Evolutionary conservation across 2,329 filamentous ascomycete species (phyloP), one percentile per base, ranked within the genome.

Genomic region (Pyrenochaeta sp.): DNA sequence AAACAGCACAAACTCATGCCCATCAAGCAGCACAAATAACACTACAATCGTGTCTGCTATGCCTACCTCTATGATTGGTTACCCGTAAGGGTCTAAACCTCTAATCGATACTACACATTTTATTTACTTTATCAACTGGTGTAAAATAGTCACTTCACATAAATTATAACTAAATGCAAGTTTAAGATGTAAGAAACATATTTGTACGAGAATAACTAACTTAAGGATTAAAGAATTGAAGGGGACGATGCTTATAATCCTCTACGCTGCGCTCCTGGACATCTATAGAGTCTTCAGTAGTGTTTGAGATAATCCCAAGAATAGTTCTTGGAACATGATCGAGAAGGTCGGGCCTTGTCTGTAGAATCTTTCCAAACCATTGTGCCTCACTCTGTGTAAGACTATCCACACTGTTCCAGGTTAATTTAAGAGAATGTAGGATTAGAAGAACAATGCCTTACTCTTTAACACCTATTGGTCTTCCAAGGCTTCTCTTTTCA

Each of bases 381-480:
- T 7, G 7, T 19, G 29, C 46, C 41, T 49, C 29, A 1, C 1
- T 24, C 17, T 20, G 18, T 14, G 32, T 49, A 3, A 45, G 18
- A 27, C 11, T 6, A 21, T 51, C 48, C 36, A 51, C 42, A 13
- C 48, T 51, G n/a, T 42, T 38, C 7, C 4, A 27, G n/a, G 19
- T 18, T 34, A 24, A 1, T 17, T 27, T 43, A 10, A 49, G 29
- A 18, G 14, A 14, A 17, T 27, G 0, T 34, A 11, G 3, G 9
- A 21, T 22, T 8, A 28, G 29, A n/a, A 17, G 20, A 35, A 30
- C 11, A 39, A 1, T 5, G 7, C 34, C 48, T 29, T 51, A 51
- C 48, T 51, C 43, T 51, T 41, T 51, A 2, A 44, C n/a, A 15
- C 41, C 0, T 21, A 51, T 47, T 2, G 48, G 35, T 13, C 39